Conservation (phyloP, 164 flowering plant genomes). For the Vitis amurensis region DNA sequence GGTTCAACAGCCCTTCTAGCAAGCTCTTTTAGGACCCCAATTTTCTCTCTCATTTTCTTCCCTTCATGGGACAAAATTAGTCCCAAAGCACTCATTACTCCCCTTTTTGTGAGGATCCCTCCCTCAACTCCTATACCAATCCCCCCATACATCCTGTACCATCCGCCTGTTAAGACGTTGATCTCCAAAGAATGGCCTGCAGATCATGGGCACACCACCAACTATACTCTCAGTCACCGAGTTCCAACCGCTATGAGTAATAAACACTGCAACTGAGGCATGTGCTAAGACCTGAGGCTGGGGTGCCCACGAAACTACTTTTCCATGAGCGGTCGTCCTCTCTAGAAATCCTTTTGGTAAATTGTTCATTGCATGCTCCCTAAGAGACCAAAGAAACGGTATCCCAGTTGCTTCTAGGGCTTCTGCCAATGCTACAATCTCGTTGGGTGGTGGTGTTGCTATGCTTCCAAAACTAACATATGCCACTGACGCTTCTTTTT, state of each 20-base stretch:
- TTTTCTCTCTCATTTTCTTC: too few relatives aligned
- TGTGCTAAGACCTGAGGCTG: conserved; percentile 4
- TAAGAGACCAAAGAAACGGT: conserved; percentile 15
- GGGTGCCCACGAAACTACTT: conserved; percentile 19
- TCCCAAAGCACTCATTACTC: too few relatives aligned
- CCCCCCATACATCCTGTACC: conserved; percentile 3
- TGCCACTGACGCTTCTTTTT: conserved; percentile 4
- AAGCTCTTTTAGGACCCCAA: background rate
- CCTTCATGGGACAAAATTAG: too few relatives aligned
- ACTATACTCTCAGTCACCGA: conserved; percentile 12
- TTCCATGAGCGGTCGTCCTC: conserved; percentile 1
- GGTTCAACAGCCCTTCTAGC: conserved; percentile 15
- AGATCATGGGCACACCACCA: conserved; percentile 19
- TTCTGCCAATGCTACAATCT: conserved; percentile 13
- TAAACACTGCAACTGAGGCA: conserved; percentile 5
- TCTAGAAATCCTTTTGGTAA: conserved; percentile 17
- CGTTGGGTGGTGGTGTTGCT: conserved; percentile 2
- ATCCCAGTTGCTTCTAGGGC: conserved; percentile 9
- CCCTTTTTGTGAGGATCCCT: too few relatives aligned
- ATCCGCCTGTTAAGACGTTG: background rate
- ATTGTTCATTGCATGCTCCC: background rate
- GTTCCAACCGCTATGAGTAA: conserved; percentile 21
- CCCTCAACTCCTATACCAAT: too few relatives aligned
- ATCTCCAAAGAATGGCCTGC: conserved; percentile 18
- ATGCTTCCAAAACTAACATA: conserved; percentile 14